These are phyloP conservation scores for Chamaecrista fasciculata DNA, from an alignment of 306 rosid genomes.

Conservation along the genomic window DNA sequence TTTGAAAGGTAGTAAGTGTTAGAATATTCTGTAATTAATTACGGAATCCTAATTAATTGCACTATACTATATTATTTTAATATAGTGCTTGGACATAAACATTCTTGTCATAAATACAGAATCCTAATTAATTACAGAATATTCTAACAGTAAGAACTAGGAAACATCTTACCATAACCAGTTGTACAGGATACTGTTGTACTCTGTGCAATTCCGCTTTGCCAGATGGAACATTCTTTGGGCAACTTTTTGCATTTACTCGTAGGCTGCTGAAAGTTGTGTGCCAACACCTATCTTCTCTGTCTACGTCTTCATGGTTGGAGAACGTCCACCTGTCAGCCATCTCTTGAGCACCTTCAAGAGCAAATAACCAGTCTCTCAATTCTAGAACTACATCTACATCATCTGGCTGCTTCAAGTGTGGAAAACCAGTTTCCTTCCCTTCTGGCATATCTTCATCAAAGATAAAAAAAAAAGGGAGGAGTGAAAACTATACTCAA, in stretches of 20 bases:
- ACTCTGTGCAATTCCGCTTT: slow-evolving; percentile 38
- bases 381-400: slow-evolving; percentile 73
- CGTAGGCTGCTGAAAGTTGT: slow-evolving; percentile 60
- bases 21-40: no score
- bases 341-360: slow-evolving; percentile 80
- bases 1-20: slow-evolving; percentile 15
- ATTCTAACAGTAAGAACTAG: no score
- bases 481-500: slow-evolving; percentile 3
- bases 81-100: no score
- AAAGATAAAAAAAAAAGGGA: slow-evolving; percentile 32
- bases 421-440: slow-evolving; percentile 49
- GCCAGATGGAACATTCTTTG: slow-evolving; percentile 45
- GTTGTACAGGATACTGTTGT: slow-evolving; percentile 60
- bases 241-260: slow-evolving; percentile 68
- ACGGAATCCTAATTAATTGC: no score
- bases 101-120: no score
- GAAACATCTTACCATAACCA: slow-evolving; percentile 55
- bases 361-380: slow-evolving; percentile 93
- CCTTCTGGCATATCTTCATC: slow-evolving; percentile 48
- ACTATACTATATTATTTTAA: no score
- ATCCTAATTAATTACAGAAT: no score
- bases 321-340: slow-evolving; percentile 73
- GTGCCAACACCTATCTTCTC: slow-evolving; percentile 97
- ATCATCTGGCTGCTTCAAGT: slow-evolving; percentile 79
- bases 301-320: slow-evolving; percentile 47